Evolutionary conservation across 345 rosid species (phyloP).

Genomic region (Euphorbia tirucalli): DNA sequence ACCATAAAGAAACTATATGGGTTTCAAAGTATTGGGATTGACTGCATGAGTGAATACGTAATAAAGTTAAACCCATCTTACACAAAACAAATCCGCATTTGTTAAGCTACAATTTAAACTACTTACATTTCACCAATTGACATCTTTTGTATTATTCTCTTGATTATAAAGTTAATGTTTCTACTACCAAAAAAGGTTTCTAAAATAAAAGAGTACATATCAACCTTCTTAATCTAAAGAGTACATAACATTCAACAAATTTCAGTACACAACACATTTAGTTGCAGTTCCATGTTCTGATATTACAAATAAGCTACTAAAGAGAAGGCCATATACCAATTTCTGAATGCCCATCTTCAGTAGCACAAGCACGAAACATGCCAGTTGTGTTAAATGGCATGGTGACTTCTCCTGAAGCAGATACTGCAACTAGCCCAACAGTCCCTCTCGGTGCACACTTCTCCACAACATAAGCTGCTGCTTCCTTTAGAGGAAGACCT

Average conservation of each 20-base stretch:
- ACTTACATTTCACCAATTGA: too few relatives aligned
- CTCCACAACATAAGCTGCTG: conserved; percentile 63
- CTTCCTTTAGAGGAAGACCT: conserved; percentile 73
- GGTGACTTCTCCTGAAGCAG: conserved; percentile 81
- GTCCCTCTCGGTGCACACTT: conserved; percentile 54
- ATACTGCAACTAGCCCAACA: conserved; percentile 82
- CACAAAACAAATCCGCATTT: too few relatives aligned
- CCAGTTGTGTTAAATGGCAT: conserved; percentile 82
- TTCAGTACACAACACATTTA: conserved; percentile 4
- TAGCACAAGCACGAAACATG: conserved; percentile 95
- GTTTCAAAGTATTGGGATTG: too few relatives aligned
- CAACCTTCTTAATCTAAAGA: background rate
- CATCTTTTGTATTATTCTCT: too few relatives aligned
- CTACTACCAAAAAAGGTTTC: too few relatives aligned
- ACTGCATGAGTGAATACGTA: too few relatives aligned
- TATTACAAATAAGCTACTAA: background rate
- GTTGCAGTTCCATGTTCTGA: background rate
- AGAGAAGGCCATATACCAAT: conserved; percentile 58
- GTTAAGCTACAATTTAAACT: too few relatives aligned
- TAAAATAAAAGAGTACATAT: too few relatives aligned
- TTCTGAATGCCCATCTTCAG: conserved; percentile 74
- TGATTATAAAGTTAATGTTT: too few relatives aligned
- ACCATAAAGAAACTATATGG: too few relatives aligned
- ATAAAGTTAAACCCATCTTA: too few relatives aligned
- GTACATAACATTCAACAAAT: background rate